Evolutionary conservation across 2,329 filamentous ascomycete genomes (phyloP).

Genomic region (Hymenotorrendiella dingleyae): DNA sequence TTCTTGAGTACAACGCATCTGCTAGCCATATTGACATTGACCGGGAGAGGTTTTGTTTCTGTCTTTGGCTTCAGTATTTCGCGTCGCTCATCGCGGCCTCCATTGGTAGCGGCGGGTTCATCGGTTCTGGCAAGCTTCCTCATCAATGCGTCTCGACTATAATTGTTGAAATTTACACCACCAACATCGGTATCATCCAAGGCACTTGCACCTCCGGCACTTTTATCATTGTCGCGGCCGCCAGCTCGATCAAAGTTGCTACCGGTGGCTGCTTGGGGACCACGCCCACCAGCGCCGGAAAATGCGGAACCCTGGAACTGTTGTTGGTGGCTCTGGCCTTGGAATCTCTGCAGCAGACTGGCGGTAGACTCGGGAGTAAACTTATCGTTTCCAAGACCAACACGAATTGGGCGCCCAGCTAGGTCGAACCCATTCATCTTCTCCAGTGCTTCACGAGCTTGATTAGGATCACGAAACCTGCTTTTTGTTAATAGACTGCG

Average conservation of each 20-base stretch:
- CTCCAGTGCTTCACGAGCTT: conserved; percentile 90
- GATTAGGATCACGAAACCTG: conserved; percentile 82
- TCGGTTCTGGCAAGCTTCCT: conserved; percentile 95
- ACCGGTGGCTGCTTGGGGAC: conserved; percentile 69
- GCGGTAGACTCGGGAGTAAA: conserved; percentile 96
- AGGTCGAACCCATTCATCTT: conserved; percentile 99
- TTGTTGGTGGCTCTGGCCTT: conserved; percentile 64
- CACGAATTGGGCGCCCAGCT: conserved; percentile 92
- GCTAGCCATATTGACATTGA: conserved; percentile 87
- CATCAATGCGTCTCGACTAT: conserved; percentile 98
- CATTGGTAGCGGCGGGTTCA: conserved; percentile 60
- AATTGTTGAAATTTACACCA: conserved; percentile 99
- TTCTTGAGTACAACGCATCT: conserved; percentile 92
- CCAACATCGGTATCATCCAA: conserved; percentile 96
- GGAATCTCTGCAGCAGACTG: conserved; percentile 86
- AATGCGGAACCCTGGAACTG: conserved; percentile 86
- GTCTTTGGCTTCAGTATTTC: conserved; percentile 73
- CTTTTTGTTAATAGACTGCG: conserved; percentile 32
- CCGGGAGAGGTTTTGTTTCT: conserved; percentile 69
- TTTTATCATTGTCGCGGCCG: conserved; percentile 83
- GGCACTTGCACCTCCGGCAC: conserved; percentile 81
- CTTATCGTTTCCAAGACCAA: conserved; percentile 99
- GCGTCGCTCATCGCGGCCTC: conserved; percentile 52
- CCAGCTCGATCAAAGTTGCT: conserved; percentile 84
- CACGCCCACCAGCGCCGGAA: conserved; percentile 82